A percentile compares a stretch with the other conserved stretches of the same genome.
These are phyloP conservation scores for Globisporangium parvum DNA, from an alignment of 352 stramenopile species.

Conservation along the genomic window DNA sequence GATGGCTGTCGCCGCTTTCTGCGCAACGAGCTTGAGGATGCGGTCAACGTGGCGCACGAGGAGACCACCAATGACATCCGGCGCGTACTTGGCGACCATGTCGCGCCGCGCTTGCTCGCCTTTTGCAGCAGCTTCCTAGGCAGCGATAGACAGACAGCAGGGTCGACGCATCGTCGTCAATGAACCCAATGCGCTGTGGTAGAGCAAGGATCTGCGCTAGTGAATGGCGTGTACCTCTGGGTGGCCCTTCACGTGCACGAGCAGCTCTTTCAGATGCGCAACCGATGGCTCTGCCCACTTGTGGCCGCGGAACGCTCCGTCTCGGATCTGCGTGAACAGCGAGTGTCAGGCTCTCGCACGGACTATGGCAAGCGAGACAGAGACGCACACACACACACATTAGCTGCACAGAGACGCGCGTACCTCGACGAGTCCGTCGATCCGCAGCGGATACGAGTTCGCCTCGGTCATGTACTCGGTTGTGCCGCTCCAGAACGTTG, in stretches of 20 bases:
- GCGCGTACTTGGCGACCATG: constrained; percentile 84
- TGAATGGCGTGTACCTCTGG: constrained; percentile 30
- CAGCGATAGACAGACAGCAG: not conserved
- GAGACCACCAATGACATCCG: constrained; percentile 60
- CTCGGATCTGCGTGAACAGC: constrained; percentile 43
- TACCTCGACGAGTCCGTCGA: constrained; percentile 78
- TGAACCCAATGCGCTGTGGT: too few relatives aligned
- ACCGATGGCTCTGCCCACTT: constrained; percentile 85
- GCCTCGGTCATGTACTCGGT: constrained; percentile 86
- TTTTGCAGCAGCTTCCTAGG: constrained; percentile 54
- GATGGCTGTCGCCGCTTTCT: constrained; percentile 10
- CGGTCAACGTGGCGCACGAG: constrained; percentile 61
- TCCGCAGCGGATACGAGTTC: constrained; percentile 79
- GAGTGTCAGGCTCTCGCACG: not conserved
- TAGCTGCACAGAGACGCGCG: not conserved
- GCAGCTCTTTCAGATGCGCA: constrained; percentile 56
- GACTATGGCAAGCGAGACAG: too few relatives aligned
- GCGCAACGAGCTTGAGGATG: constrained; percentile 39
- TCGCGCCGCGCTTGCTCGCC: constrained; percentile 61
- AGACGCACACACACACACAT: not conserved
- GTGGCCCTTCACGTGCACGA: constrained; percentile 50
- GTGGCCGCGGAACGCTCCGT: constrained; percentile 74
- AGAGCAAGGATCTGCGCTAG: too few relatives aligned
- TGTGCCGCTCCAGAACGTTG: constrained; percentile 90
- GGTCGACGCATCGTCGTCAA: not conserved